Evolutionary conservation across 305 asterid species (phyloP).

Genomic region (Fraxinus sp.): DNA sequence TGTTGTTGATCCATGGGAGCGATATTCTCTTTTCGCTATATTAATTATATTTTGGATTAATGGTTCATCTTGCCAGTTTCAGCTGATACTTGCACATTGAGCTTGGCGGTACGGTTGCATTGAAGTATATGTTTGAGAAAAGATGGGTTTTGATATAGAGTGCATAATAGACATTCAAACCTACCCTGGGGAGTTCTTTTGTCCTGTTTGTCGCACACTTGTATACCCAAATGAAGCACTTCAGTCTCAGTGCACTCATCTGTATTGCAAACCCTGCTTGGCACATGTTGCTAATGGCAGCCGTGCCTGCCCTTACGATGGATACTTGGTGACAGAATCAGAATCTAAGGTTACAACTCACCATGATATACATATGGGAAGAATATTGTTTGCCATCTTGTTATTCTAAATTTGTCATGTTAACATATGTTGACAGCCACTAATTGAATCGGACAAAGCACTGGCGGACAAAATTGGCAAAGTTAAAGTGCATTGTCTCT

Average conservation of each 20-base stretch:
- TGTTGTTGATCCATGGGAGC: neutral
- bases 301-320: constrained; percentile 91
- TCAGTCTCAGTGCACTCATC: constrained; percentile 88
- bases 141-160: constrained; percentile 91
- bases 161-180: constrained; percentile 75
- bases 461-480: constrained; percentile 80
- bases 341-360: constrained; percentile 68
- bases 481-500: constrained; percentile 82
- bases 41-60: neutral
- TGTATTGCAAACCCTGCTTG: constrained; percentile 91
- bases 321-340: constrained; percentile 78
- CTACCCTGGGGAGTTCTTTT: constrained; percentile 90
- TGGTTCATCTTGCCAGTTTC: neutral
- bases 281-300: constrained; percentile 68
- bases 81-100: neutral
- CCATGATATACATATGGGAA: constrained; percentile 7
- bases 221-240: constrained; percentile 88
- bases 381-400: constrained; percentile 15
- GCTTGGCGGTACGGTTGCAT: constrained; percentile 1
- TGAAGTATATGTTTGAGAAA: constrained; percentile 20
- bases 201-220: constrained; percentile 98
- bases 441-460: constrained; percentile 63
- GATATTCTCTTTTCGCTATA: neutral
- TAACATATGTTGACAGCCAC: constrained; percentile 58
- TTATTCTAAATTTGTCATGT: constrained; percentile 26